Evolutionary conservation across 495 filamentous ascomycete species (phyloP).

Genomic region (Xylaria grammica): DNA sequence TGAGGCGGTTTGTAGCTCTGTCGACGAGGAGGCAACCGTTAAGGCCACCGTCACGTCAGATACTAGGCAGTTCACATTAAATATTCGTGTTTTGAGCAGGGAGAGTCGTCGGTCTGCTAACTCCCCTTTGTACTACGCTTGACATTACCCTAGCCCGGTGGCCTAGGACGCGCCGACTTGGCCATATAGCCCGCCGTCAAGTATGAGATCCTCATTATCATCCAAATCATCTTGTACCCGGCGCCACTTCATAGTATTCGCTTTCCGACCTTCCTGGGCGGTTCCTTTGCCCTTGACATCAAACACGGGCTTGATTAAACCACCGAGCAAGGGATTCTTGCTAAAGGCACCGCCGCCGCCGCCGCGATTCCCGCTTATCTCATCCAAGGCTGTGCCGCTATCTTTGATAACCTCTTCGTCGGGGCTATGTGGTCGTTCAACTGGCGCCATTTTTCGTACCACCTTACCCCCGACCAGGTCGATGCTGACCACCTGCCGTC

Average conservation of each 20-base stretch:
- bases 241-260: constrained; percentile 69
- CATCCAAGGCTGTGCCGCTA: constrained; percentile 18
- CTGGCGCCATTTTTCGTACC: constrained; percentile 70
- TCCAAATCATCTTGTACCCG: constrained; percentile 90
- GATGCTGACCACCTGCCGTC: constrained; percentile 82
- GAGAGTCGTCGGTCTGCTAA: too few relatives aligned
- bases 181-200: constrained; percentile 82
- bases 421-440: constrained; percentile 57
- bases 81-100: too few relatives aligned
- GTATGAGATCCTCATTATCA: constrained; percentile 89
- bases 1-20: too few relatives aligned
- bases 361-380: constrained; percentile 34
- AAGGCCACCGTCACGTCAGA: too few relatives aligned
- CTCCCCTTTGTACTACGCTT: too few relatives aligned
- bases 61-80: too few relatives aligned
- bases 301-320: constrained; percentile 80
- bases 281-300: constrained; percentile 55
- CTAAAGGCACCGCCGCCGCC: constrained; percentile 70
- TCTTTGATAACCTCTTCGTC: constrained; percentile 51
- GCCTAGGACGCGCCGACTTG: constrained; percentile 27
- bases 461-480: constrained; percentile 81
- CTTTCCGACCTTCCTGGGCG: constrained; percentile 43
- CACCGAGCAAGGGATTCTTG: constrained; percentile 80
- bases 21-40: too few relatives aligned
- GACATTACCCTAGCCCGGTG: too few relatives aligned